These are phyloP conservation scores for Penicillium dipodomyicola DNA, from an alignment of 495 filamentous ascomycete genomes.

Conservation along the genomic window DNA sequence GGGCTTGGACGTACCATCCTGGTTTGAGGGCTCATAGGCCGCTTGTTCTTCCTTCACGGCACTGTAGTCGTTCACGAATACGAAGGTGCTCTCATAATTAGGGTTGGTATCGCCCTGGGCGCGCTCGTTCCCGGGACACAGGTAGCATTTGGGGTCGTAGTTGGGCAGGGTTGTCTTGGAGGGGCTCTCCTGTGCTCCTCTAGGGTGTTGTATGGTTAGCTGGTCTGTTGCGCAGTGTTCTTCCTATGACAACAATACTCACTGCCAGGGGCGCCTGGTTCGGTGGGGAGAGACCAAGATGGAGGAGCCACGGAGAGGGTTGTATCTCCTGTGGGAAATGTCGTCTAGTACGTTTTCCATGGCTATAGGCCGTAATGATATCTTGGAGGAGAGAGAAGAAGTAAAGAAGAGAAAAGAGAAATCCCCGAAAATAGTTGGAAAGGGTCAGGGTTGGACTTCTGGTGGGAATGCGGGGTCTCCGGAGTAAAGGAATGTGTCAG, in stretches of 20 bases:
- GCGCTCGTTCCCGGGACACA: slow-evolving; percentile 94
- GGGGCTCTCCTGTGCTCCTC: slow-evolving; percentile 86
- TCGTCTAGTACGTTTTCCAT: slow-evolving; percentile 86
- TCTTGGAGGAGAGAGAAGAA: slow-evolving; percentile 10
- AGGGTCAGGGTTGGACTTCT: slow-evolving; percentile 4
- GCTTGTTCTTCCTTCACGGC: slow-evolving; percentile 93
- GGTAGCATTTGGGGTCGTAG: slow-evolving; percentile 87
- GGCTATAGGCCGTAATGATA: slow-evolving; percentile 12
- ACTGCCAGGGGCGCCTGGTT: slow-evolving; percentile 98
- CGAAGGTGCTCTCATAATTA: slow-evolving; percentile 79
- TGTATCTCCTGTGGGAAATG: slow-evolving; percentile 94
- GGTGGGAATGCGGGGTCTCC: slow-evolving; percentile 22
- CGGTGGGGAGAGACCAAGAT: slow-evolving; percentile 92
- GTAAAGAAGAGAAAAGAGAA: slow-evolving; percentile 10
- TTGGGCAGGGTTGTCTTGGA: slow-evolving; percentile 72
- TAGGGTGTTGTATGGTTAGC: slow-evolving; percentile 34
- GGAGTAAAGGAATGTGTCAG: slow-evolving; percentile 4
- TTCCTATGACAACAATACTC: slow-evolving; percentile 39
- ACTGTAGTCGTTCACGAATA: slow-evolving; percentile 97
- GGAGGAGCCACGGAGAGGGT: slow-evolving; percentile 85
- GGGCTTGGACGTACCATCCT: slow-evolving; percentile 42
- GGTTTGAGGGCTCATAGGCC: slow-evolving; percentile 55
- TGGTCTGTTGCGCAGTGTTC: background rate
- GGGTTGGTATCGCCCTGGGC: slow-evolving; percentile 89
- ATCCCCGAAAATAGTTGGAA: background rate